Evolutionary conservation across 2,329 filamentous ascomycete species (phyloP).

Genomic region (Alternaria ethzedia): DNA sequence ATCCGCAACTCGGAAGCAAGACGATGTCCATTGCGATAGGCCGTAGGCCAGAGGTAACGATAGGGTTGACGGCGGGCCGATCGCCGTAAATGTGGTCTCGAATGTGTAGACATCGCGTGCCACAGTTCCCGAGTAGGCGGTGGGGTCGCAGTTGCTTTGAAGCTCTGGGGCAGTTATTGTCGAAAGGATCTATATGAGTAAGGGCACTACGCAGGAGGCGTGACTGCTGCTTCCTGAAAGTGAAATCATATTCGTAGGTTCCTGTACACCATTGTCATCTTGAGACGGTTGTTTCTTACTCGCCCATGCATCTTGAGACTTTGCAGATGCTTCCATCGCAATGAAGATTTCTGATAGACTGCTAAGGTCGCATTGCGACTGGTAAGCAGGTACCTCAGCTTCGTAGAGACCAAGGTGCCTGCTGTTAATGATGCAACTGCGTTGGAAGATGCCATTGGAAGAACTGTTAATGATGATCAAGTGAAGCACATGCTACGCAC

Average conservation of each 20-base stretch:
- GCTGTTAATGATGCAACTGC: background rate
- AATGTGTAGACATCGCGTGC: background rate
- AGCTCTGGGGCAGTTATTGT: background rate
- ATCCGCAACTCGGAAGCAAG: background rate
- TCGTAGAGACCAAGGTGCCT: background rate
- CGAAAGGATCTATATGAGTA: background rate
- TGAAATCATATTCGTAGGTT: background rate
- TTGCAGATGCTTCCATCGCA: background rate
- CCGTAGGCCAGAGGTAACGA: background rate
- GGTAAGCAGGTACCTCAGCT: accelerated
- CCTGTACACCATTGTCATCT: background rate
- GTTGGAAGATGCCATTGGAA: background rate
- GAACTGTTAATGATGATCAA: background rate
- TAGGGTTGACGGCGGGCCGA: background rate
- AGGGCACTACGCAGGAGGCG: background rate
- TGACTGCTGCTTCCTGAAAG: background rate
- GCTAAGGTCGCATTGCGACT: background rate
- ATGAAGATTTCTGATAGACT: background rate
- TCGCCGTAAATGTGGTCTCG: background rate
- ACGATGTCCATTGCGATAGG: background rate
- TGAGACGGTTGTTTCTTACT: background rate
- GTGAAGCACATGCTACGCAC: background rate
- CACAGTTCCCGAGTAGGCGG: background rate
- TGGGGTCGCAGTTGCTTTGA: background rate
- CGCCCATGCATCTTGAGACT: background rate